These are phyloP conservation scores for Colletotrichum sp. DNA, from an alignment of 2,329 filamentous ascomycete species.

Conservation along the genomic window DNA sequence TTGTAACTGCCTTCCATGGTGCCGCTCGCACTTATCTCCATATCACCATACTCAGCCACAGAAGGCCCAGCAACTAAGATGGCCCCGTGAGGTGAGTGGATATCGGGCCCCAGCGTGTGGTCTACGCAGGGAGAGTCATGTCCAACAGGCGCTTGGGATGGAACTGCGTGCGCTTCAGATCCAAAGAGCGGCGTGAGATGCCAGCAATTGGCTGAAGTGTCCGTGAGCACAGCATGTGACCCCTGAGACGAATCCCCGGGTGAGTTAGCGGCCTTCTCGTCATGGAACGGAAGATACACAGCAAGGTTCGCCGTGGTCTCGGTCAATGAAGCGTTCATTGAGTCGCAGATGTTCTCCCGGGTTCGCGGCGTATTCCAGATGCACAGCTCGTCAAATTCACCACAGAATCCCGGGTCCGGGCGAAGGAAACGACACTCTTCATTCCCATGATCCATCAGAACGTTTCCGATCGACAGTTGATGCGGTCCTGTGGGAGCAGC, in stretches of 20 bases:
- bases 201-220: neutral
- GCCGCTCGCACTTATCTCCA: neutral
- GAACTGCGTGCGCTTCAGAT: neutral
- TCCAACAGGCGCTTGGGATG: neutral
- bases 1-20: neutral
- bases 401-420: neutral
- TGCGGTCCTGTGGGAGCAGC: neutral
- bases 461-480: neutral
- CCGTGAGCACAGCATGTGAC: neutral
- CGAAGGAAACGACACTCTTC: too few relatives aligned
- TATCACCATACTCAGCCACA: neutral
- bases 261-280: neutral
- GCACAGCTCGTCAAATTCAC: neutral
- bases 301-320: neutral
- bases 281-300: neutral
- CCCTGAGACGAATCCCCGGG: neutral
- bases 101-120: neutral
- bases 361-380: neutral
- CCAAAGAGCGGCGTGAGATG: neutral
- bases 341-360: neutral
- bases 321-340: neutral
- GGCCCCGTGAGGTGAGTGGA: neutral
- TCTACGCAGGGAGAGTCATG: neutral
- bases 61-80: neutral
- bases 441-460: neutral